Evolutionary conservation across 148 eudicot genomes (phyloP), one percentile per base, ranked within the genome.

Genomic region (Dysphania ambrosioides): DNA sequence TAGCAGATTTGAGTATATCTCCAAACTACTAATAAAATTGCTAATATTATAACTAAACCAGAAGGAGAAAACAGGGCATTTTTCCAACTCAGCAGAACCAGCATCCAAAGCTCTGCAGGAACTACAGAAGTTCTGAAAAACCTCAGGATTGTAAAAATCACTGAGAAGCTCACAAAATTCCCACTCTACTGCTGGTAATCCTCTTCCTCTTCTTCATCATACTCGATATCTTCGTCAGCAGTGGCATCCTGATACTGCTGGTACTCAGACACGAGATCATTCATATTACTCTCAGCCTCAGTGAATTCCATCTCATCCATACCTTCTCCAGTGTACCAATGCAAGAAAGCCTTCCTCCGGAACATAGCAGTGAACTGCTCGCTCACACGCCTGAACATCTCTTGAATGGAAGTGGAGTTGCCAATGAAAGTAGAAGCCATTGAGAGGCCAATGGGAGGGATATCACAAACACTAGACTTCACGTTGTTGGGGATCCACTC

Each of bases 271-370:
- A 82, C 82, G 1, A 83, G 78, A 61, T 83, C 85, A 56, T 82
- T 74, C 85, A 87, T 89, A 73, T 91, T 91, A 74, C 93, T 89
- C 91, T 89, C 97, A 0, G 93, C 97, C 82, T 91, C 93, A 0
- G 93, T 91, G 79, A 91, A 91, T 80, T 91, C 93, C 93, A 91
- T 91, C 85, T 91, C 97, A 31, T 91, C 97, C 97, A 91, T 91
- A 4, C 97, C 97, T 70, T 91, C 93, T 0, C 97, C 93, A 0
- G 97, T 89, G 66, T 91, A 91, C 97, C 93, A 91, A 76, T 91
- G 97, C 93, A 91, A 82, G 85, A 91, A 91, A 55, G 97, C 97
- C 86, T 91, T 91, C 62, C 97, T 85, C 85, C 97, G 84, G 59
- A 80, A 80, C 82, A 82, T 82, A 32, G 85, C 85, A 0, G 85